Base-by-base conservation (phyloP, 2,329 filamentous ascomycete genomes). In the Cercospora citrullina region DNA sequence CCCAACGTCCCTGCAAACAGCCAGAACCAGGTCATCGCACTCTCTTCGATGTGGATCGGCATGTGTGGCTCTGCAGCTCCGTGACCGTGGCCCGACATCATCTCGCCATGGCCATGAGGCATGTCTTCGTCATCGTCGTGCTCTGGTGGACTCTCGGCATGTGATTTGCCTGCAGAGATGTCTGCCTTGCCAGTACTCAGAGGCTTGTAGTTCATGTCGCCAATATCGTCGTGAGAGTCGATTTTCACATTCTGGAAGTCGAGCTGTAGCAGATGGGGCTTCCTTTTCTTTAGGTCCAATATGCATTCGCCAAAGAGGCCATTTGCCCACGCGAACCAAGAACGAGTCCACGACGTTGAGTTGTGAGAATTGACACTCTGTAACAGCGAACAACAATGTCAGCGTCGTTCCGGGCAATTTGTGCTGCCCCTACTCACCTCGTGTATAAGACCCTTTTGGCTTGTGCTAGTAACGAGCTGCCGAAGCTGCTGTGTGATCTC, bases 251-350 rank as follows among this genome's bases (percentile, higher is more conserved):
- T 42, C 33, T 66, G 64, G 16, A 66, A 66, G 18, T 51, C 51
- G 10, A 60, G 57, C 63, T 68, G 60, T 21, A 72, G 48, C n/a
- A 72, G 42, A n/a, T 65, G 60, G 10, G 70, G 68, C 58, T 72
- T 71, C 16, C 69, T 51, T 30, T 71, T 51, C 26, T 65, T 68
- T n/a, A 72, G 60, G 59, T 72, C 70, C 30, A 70, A 42, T 36
- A 72, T 69, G 18, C 65, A 65, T 51, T 72, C 64, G 6, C 70
- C 70, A 31, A 72, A 72, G 2, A 72, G 53, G 6, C 70, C 69
- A 42, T 72, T 85, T 45, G 82, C 83, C 83, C 83, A 84, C 6
- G 79, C 80, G 68, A 79, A 84, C 78, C 83, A 84, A 62, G 82
- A 81, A 68, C 83, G 77, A 48, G 81, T 82, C 78, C 80, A 85